Evolutionary conservation across 495 filamentous ascomycete genomes (phyloP).

Genomic region (Penicillium crystallinum): DNA sequence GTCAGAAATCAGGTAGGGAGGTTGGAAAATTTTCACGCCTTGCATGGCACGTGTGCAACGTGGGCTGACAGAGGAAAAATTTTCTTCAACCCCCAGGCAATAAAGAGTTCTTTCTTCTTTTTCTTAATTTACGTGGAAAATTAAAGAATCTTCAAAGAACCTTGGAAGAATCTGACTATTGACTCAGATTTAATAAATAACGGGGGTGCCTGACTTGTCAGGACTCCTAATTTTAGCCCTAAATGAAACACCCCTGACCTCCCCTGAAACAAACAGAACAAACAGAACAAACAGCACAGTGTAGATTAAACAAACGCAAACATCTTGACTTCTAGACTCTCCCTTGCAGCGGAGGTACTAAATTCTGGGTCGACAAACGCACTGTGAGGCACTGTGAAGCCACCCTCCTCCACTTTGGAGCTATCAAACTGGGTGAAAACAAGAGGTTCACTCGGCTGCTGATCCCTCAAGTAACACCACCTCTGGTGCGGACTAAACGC

Average conservation of each 20-base stretch:
- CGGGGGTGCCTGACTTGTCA: neutral
- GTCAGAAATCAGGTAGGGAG: neutral
- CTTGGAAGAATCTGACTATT: neutral
- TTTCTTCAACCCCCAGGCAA: neutral
- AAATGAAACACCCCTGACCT: neutral
- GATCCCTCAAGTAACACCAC: slow-evolving; percentile 26
- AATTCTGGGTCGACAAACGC: slow-evolving; percentile 46
- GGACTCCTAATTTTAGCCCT: neutral
- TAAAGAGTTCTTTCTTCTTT: neutral
- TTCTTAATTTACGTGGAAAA: neutral
- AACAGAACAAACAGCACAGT: neutral
- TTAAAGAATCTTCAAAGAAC: neutral
- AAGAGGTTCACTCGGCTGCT: slow-evolving; percentile 21
- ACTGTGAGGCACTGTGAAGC: slow-evolving; percentile 41
- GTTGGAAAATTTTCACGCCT: slow-evolving; percentile 1
- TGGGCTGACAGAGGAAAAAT: no score
- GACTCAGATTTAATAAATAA: neutral
- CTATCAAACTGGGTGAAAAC: slow-evolving; percentile 33
- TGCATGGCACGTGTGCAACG: slow-evolving; percentile 2
- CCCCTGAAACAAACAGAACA: neutral
- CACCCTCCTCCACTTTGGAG: slow-evolving; percentile 12
- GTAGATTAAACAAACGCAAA: slow-evolving; percentile 16
- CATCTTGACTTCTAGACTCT: slow-evolving; percentile 51
- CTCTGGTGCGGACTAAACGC: slow-evolving; percentile 12
- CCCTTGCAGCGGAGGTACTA: slow-evolving; percentile 35